Conservation (phyloP, 768 basidiomycete species). For the Mrakia frigida region DNA sequence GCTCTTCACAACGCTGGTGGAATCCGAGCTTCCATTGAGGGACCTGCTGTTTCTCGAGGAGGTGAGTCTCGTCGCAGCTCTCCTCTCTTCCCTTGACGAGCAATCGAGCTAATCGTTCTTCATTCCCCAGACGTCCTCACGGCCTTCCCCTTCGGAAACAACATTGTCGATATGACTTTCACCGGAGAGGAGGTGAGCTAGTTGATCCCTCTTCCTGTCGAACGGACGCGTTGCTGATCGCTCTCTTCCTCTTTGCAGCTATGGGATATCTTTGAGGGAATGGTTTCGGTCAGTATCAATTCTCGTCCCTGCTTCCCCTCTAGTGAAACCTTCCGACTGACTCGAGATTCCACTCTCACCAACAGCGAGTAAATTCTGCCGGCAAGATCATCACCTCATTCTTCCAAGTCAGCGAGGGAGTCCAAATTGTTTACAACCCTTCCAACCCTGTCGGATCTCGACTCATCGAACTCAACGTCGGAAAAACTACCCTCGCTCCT, state of each 20-base stretch:
- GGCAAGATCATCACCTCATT: constrained; percentile 44
- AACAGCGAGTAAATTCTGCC: constrained; percentile 16
- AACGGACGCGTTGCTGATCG: no score
- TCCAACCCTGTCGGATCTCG: constrained; percentile 35
- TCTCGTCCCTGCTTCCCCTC: neutral
- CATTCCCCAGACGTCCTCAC: constrained; percentile 40
- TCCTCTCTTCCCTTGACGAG: neutral
- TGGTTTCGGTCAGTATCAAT: constrained; percentile 38
- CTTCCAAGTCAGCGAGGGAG: constrained; percentile 40
- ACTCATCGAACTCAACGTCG: constrained; percentile 37
- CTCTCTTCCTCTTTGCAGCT: constrained; percentile 31
- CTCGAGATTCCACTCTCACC: no score
- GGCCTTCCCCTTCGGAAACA: constrained; percentile 51
- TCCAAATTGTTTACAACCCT: constrained; percentile 36
- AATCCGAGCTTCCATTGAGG: constrained; percentile 47
- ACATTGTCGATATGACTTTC: constrained; percentile 47
- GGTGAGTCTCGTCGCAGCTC: neutral
- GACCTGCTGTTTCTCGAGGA: constrained; percentile 29
- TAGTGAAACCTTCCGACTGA: neutral
- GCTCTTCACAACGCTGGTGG: constrained; percentile 50
- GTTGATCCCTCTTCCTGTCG: no score
- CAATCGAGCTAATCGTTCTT: neutral
- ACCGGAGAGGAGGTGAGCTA: constrained; percentile 41
- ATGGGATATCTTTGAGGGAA: constrained; percentile 50
- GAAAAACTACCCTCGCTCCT: constrained; percentile 15